These are phyloP conservation scores for Hanseniaspora guilliermondii DNA, from an alignment of 805 yeast species.

Conservation along the genomic window DNA sequence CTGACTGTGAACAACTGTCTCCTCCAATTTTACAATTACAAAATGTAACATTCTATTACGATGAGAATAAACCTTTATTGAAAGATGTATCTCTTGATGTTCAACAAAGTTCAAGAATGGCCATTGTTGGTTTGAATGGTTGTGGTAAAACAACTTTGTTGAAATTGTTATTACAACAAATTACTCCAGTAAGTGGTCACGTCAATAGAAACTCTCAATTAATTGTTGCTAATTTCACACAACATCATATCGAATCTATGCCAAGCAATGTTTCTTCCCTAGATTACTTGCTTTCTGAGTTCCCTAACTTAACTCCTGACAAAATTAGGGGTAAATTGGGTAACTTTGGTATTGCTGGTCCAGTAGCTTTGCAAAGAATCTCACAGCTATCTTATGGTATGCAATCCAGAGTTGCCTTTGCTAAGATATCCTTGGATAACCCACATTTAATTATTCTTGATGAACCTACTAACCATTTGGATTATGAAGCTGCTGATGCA, in stretches of 20 bases:
- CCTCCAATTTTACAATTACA: conserved; percentile 88
- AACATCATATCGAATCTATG: conserved; percentile 97
- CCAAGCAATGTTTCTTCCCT: conserved; percentile 77
- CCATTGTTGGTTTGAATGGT: conserved; percentile 97
- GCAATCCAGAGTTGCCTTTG: conserved; percentile 95
- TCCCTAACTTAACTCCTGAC: conserved; percentile 90
- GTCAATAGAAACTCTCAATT: conserved; percentile 72
- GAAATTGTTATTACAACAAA: conserved; percentile 69
- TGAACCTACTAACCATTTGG: conserved; percentile 97
- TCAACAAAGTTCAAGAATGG: conserved; percentile 88
- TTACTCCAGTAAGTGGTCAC: conserved; percentile 63
- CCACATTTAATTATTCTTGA: conserved; percentile 89
- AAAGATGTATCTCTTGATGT: conserved; percentile 76
- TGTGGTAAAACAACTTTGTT: conserved; percentile 95
- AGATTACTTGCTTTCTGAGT: conserved; percentile 79
- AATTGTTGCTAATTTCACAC: conserved; percentile 94
- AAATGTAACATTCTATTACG: conserved; percentile 77
- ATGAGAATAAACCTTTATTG: conserved; percentile 49
- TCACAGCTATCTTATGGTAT: conserved; percentile 91
- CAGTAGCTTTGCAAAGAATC: conserved; percentile 85
- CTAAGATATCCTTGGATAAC: conserved; percentile 75
- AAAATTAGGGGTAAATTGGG: conserved; percentile 95
- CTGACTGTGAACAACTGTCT: conserved; percentile 84
- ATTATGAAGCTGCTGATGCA: conserved; percentile 95
- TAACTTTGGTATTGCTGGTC: conserved; percentile 91